Conservation (phyloP, 805 yeast species). For the Naumovozyma dairenensis region DNA sequence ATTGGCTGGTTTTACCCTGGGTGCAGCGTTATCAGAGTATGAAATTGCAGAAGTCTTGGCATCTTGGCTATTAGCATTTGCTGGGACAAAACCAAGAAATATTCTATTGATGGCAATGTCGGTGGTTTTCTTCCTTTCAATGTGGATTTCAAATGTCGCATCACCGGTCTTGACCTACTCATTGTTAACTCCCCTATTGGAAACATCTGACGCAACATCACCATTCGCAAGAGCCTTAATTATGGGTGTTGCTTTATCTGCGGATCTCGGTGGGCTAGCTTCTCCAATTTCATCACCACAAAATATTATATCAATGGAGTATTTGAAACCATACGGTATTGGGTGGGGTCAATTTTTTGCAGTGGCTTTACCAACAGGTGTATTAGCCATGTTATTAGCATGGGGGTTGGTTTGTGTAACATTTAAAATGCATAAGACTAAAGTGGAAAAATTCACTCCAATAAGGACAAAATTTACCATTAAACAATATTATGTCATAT, state of each 20-base stretch:
- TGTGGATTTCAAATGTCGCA: conserved; percentile 96
- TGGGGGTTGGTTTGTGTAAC: conserved; percentile 61
- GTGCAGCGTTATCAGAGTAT: conserved; percentile 87
- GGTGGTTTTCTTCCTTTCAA: conserved; percentile 75
- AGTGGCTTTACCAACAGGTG: conserved; percentile 74
- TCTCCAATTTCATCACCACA: conserved; percentile 97
- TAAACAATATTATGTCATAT: conserved; percentile 64
- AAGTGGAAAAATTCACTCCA: conserved; percentile 36
- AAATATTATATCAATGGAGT: conserved; percentile 79
- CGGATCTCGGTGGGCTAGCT: conserved; percentile 92
- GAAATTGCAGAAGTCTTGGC: conserved; percentile 84
- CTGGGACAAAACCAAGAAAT: conserved; percentile 76
- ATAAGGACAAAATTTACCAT: conserved; percentile 58
- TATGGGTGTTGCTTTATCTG: conserved; percentile 83
- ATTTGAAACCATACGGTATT: conserved; percentile 57
- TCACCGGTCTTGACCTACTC: conserved; percentile 90
- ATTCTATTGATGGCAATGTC: conserved; percentile 73
- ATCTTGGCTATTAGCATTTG: conserved; percentile 65
- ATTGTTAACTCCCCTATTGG: conserved; percentile 73
- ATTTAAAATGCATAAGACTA: conserved; percentile 40
- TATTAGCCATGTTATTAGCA: conserved; percentile 48
- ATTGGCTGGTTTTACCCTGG: conserved; percentile 87
- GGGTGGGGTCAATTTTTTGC: conserved; percentile 91
- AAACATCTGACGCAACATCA: conserved; percentile 66
- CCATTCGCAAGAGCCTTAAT: conserved; percentile 78